These are phyloP conservation scores for Didymella glomerata DNA, from an alignment of 2,329 filamentous ascomycete genomes.

Conservation along the genomic window DNA sequence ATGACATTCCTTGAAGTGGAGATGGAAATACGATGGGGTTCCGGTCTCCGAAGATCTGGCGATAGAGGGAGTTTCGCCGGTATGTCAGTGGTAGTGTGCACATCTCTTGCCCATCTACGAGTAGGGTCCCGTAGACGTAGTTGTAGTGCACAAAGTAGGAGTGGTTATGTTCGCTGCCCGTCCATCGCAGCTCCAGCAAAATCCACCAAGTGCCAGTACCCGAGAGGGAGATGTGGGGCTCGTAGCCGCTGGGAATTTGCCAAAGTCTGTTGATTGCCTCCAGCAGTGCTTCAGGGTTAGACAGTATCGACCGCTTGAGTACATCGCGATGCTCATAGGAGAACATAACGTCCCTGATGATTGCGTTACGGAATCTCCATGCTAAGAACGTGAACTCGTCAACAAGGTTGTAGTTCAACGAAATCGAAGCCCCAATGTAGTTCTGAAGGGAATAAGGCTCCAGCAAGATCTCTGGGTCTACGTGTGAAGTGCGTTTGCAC, in stretches of 20 bases:
- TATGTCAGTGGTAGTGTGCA: constrained; percentile 64
- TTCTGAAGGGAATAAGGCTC: constrained; percentile 20
- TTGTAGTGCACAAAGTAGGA: constrained; percentile 55
- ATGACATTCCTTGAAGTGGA: constrained; percentile 61
- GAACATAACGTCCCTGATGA: constrained; percentile 60
- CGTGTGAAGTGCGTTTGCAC: constrained; percentile 61
- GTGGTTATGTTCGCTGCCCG: constrained; percentile 22
- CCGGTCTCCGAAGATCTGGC: constrained; percentile 63
- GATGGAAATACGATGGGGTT: constrained; percentile 64
- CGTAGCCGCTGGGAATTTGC: constrained; percentile 47
- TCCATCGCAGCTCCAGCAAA: constrained; percentile 31
- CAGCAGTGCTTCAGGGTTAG: constrained; percentile 39
- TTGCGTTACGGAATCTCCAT: constrained; percentile 46
- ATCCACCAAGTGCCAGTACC: constrained; percentile 46
- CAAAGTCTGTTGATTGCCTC: constrained; percentile 54
- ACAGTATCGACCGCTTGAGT: constrained; percentile 50
- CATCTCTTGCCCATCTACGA: constrained; percentile 59
- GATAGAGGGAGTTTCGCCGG: constrained; percentile 54
- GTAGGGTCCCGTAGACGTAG: constrained; percentile 57
- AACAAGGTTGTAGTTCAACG: constrained; percentile 59
- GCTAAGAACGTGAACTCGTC: constrained; percentile 51
- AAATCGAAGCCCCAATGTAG: constrained; percentile 54
- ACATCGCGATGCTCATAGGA: constrained; percentile 48
- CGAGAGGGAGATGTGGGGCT: constrained; percentile 17
- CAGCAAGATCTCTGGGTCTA: constrained; percentile 7